Evolutionary conservation across 2,329 filamentous ascomycete genomes (phyloP).

Genomic region (Colletotrichum incanum): DNA sequence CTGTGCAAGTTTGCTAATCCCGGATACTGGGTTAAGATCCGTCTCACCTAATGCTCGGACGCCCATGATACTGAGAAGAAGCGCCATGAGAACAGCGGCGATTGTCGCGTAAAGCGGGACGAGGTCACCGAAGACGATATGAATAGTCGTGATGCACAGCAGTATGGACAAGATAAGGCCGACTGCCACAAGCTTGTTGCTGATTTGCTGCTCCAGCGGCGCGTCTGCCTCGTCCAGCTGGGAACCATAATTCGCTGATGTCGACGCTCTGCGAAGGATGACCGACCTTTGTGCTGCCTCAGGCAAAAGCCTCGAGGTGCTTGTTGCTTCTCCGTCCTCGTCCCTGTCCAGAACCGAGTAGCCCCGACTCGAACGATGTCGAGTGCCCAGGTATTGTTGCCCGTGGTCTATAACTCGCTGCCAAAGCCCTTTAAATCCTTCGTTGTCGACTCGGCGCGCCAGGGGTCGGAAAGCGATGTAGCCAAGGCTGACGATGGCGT

Average conservation of each 20-base stretch:
- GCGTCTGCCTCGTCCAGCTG: slow-evolving; percentile 85
- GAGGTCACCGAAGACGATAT: slow-evolving; percentile 85
- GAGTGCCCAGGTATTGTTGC: background rate
- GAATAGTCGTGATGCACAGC: slow-evolving; percentile 86
- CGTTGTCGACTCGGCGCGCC: background rate
- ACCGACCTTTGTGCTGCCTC: background rate
- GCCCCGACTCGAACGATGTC: background rate
- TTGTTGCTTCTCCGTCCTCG: slow-evolving; percentile 24
- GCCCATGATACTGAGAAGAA: slow-evolving; percentile 83
- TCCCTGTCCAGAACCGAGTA: slow-evolving; percentile 33
- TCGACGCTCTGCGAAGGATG: background rate
- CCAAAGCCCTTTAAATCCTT: slow-evolving; percentile 12
- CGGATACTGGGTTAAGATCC: slow-evolving; percentile 95
- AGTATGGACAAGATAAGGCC: slow-evolving; percentile 83
- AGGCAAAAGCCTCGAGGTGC: slow-evolving; percentile 26
- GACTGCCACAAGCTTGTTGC: slow-evolving; percentile 78
- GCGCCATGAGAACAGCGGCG: slow-evolving; percentile 86
- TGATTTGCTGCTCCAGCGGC: slow-evolving; percentile 86
- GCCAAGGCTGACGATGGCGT: slow-evolving; percentile 89
- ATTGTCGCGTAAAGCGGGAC: slow-evolving; percentile 85
- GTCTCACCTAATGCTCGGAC: slow-evolving; percentile 83
- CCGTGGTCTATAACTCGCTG: background rate
- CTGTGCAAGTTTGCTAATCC: slow-evolving; percentile 96
- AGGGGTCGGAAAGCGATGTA: slow-evolving; percentile 81
- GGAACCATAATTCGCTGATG: background rate